A percentile compares a stretch with the other conserved stretches of the same genome.
phyloP scores from a whole-genome alignment of 139 green algal genomes.

The Asterochloris erici region DNA sequence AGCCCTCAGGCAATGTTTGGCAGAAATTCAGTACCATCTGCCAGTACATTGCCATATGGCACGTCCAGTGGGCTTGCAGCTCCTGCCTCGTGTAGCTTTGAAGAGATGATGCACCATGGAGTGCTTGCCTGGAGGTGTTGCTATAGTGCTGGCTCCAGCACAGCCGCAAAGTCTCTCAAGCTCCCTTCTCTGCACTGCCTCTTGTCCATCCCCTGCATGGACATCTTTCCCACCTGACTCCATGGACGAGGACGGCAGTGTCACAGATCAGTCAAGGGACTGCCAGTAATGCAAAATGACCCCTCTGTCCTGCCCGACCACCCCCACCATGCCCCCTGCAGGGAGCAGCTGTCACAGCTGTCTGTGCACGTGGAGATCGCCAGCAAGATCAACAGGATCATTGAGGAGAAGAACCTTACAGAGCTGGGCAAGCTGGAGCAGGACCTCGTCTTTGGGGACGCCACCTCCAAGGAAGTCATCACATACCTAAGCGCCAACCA shows the following conservation, averaged over 20 bases:
- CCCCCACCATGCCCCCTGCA: conserved; percentile 3
- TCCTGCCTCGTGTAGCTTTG: too few species aligned
- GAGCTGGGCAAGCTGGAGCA: conserved; percentile 91
- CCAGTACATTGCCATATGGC: too few species aligned
- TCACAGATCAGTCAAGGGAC: background rate
- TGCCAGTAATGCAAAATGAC: background rate
- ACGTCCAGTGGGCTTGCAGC: too few species aligned
- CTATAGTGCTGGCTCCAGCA: too few species aligned
- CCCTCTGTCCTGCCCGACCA: too few species aligned
- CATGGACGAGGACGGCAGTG: background rate
- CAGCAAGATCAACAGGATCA: conserved; percentile 56
- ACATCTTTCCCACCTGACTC: background rate
- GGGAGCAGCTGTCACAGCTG: conserved; percentile 78
- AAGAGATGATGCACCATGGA: too few species aligned
- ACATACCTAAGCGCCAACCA: conserved; percentile 51
- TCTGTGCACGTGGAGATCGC: conserved; percentile 83
- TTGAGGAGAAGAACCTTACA: conserved; percentile 62
- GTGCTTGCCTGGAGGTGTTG: too few species aligned
- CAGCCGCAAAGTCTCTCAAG: too few species aligned
- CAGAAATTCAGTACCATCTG: too few species aligned
- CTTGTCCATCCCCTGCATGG: background rate
- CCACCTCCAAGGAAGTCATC: conserved; percentile 88
- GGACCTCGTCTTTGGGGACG: conserved; percentile 94
- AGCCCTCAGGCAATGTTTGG: too few species aligned
- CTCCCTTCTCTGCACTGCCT: too few species aligned